Evolutionary conservation across 2,329 filamentous ascomycete species (phyloP), one percentile per base, ranked within the genome.

Genomic region (Colletotrichum sp.): DNA sequence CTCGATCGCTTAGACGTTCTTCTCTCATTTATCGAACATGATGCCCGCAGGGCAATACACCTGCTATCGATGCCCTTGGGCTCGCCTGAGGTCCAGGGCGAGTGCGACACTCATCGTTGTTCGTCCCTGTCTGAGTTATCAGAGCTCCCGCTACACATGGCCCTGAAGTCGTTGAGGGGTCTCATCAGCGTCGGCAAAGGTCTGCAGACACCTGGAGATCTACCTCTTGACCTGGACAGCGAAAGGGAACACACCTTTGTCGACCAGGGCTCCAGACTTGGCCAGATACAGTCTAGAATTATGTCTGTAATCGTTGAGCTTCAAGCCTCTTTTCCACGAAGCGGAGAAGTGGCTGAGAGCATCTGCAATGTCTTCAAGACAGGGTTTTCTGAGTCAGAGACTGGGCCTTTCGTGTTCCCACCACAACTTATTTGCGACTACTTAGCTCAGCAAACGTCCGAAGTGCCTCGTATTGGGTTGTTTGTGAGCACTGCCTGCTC

Each of bases 341-440:
- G 90, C 73, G 90, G 91, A 26, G 95, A 96, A 78, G 90, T 95
- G 13, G 89, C 94, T 26, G 94, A 96, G 80, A 88, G 91, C 6
- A 92, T 93, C 39, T 97, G 95, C 84, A 89, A 88, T 73, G 91
- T 96, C 64, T 88, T 96, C 66, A 91, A 93, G 55, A 90, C 92
- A 24, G 95, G 95, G 1, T 96, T 96, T 80, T 93, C 93, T 1
- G 95, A 98, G 82, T 90, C 88, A 0, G 90, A 92, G 30, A 91
- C 93, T 5, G 95, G 95, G 0, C 94, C 94, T 1, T 96, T 97
- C 79, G 94, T 96, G 10, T 92, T 98, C 76, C 90, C 93, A 4
- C 88, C 93, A 0, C 85, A 89, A 1, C 88, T 92, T 77, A 91
- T 94, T n/a, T 91, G 92, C 13, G 88, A 92, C 57, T 94, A 94